Conservation (phyloP, 2,329 filamentous ascomycete genomes). For the Ophiostoma australiae region DNA sequence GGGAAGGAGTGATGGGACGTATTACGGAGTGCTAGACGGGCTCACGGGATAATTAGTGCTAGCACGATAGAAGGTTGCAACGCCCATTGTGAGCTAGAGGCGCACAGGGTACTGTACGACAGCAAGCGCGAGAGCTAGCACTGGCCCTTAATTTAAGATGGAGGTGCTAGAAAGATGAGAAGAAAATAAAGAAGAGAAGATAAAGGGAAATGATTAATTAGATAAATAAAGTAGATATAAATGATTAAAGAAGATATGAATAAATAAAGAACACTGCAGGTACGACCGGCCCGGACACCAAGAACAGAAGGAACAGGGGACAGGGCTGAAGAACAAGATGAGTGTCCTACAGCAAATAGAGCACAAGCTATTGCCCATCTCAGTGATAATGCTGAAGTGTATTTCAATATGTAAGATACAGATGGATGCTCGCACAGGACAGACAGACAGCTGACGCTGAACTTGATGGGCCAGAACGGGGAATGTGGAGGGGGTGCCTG, state of each 20-base stretch:
- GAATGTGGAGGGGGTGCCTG: not conserved
- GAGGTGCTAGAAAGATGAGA: no score
- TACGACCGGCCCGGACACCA: not conserved
- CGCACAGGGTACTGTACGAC: not conserved
- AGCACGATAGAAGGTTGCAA: slow-evolving; percentile 3
- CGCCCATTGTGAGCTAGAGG: slow-evolving; percentile 1
- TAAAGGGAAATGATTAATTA: not conserved
- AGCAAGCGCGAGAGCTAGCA: not conserved
- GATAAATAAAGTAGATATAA: not conserved
- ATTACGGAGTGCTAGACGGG: not conserved
- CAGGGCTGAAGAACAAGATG: not conserved
- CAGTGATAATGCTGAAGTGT: not conserved
- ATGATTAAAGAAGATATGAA: not conserved
- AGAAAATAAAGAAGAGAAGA: no score
- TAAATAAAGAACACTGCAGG: not conserved
- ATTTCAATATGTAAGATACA: not conserved
- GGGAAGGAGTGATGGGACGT: not conserved
- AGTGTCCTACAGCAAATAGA: not conserved
- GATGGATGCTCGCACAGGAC: not conserved
- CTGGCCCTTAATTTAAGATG: no score
- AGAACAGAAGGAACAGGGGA: not conserved
- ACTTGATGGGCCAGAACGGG: not conserved
- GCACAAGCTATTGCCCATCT: not conserved
- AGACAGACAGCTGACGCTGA: slow-evolving; percentile 5
- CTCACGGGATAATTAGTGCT: not conserved